Conservation (phyloP, 2,329 filamentous ascomycete species). For the Aspergillus niger region DNA sequence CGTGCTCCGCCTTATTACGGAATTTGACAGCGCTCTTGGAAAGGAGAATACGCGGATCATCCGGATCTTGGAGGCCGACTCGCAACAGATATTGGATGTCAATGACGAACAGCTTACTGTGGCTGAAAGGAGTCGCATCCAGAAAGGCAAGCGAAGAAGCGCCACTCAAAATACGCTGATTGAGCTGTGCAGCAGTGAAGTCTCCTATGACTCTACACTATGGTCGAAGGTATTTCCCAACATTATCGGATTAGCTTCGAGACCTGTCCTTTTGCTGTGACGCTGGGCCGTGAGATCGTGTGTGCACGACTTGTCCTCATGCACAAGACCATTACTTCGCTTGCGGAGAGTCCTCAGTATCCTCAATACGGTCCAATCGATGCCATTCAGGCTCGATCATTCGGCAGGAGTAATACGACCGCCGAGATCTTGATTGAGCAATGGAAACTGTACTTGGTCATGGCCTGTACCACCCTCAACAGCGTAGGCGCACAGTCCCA, state of each 20-base stretch:
- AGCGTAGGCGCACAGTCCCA: constrained; percentile 70
- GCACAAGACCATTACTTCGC: constrained; percentile 76
- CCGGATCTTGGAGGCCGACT: constrained; percentile 86
- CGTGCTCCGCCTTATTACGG: constrained; percentile 85
- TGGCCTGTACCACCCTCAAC: constrained; percentile 92
- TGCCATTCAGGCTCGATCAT: constrained; percentile 39
- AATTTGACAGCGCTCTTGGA: constrained; percentile 87
- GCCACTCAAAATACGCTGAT: constrained; percentile 84
- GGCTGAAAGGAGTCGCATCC: constrained; percentile 86
- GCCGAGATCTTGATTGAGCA: constrained; percentile 91
- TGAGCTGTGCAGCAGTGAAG: constrained; percentile 92
- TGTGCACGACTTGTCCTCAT: constrained; percentile 92
- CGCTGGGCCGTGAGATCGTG: constrained; percentile 85
- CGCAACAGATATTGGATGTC: constrained; percentile 83
- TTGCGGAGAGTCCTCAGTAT: constrained; percentile 72
- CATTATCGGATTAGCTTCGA: constrained; percentile 88
- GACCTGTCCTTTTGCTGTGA: constrained; percentile 86
- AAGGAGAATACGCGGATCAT: constrained; percentile 82
- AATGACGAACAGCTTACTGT: constrained; percentile 83
- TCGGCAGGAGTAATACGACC: constrained; percentile 61
- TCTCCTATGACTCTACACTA: constrained; percentile 88
- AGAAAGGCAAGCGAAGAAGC: constrained; percentile 83
- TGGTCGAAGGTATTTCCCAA: constrained; percentile 99
- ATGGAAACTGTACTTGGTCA: constrained; percentile 96
- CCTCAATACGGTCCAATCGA: constrained; percentile 43